Percentiles rank a stretch among this genome's conserved stretches.
These are phyloP conservation scores for Phytophthora quininea DNA, from an alignment of 352 stramenopile species.

Conservation along the genomic window DNA sequence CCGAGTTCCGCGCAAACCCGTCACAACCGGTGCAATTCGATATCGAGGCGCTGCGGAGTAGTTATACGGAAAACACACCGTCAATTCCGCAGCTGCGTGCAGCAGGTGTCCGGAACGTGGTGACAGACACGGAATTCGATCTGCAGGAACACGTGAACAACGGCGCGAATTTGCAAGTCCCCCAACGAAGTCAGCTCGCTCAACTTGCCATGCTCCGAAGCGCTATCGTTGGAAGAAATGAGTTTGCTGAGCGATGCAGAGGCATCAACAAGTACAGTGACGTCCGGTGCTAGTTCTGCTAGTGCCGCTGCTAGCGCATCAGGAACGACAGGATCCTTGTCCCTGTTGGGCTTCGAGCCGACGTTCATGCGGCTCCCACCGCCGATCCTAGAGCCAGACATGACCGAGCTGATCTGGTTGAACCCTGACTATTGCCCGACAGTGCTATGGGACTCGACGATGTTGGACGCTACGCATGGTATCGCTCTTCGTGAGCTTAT, in stretches of 20 bases:
- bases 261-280: slow-evolving; percentile 27
- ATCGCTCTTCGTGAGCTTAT: slow-evolving; percentile 91
- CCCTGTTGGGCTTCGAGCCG: slow-evolving; percentile 87
- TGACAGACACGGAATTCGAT: slow-evolving; percentile 83
- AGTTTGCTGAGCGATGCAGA: slow-evolving; percentile 45
- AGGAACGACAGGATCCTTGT: slow-evolving; percentile 54
- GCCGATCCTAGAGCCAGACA: slow-evolving; percentile 85
- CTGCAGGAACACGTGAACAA: slow-evolving; percentile 87
- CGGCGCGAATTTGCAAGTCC: slow-evolving; percentile 69
- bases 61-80: slow-evolving; percentile 81
- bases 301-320: slow-evolving; percentile 31
- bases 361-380: slow-evolving; percentile 88
- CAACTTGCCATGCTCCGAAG: slow-evolving; percentile 73
- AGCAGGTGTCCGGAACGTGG: slow-evolving; percentile 77
- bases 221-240: slow-evolving; percentile 79
- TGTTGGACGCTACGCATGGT: slow-evolving; percentile 87
- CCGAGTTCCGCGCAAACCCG: slow-evolving; percentile 64
- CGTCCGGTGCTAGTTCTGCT: slow-evolving; percentile 17
- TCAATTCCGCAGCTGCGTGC: slow-evolving; percentile 77
- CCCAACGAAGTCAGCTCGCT: slow-evolving; percentile 76
- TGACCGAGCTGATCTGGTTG: slow-evolving; percentile 92
- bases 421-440: slow-evolving; percentile 92
- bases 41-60: slow-evolving; percentile 61
- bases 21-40: slow-evolving; percentile 61
- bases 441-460: slow-evolving; percentile 90